phyloP scores from a whole-genome alignment of 306 rosid species.

The Dalbergia oliveri region DNA sequence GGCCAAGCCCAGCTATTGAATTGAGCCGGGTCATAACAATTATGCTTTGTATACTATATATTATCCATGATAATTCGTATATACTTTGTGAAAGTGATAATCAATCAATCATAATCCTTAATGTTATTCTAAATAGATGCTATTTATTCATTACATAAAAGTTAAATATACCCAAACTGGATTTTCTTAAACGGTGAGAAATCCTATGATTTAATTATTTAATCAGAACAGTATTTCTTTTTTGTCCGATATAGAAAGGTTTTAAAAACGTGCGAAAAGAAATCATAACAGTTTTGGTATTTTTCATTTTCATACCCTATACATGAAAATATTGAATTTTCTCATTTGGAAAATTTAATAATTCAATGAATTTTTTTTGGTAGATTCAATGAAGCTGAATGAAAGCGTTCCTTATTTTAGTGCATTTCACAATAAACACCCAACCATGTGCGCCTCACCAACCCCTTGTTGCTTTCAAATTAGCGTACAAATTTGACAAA shows the following conservation, averaged over 20 bases:
- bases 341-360: neutral
- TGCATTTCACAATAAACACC: neutral
- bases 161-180: neutral
- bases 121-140: neutral
- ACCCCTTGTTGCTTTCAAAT: neutral
- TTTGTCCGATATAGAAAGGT: neutral
- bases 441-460: slow-evolving; percentile 18
- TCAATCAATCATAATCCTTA: too few species aligned
- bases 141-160: neutral
- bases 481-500: slow-evolving; percentile 2
- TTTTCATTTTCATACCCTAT: neutral
- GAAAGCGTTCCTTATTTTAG: neutral
- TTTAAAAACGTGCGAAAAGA: neutral
- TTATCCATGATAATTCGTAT: too few species aligned
- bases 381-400: neutral
- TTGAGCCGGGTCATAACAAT: too few species aligned
- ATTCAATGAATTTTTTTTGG: neutral
- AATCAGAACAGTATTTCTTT: neutral
- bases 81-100: too few species aligned
- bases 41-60: too few species aligned
- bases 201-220: neutral
- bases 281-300: neutral
- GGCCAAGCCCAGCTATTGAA: too few species aligned
- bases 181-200: neutral
- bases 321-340: neutral